Percentiles rank a stretch among this genome's conserved stretches.
These are phyloP conservation scores for Setaria viridis DNA, from an alignment of 202 grass and related monocot genomes.

Conservation along the genomic window DNA sequence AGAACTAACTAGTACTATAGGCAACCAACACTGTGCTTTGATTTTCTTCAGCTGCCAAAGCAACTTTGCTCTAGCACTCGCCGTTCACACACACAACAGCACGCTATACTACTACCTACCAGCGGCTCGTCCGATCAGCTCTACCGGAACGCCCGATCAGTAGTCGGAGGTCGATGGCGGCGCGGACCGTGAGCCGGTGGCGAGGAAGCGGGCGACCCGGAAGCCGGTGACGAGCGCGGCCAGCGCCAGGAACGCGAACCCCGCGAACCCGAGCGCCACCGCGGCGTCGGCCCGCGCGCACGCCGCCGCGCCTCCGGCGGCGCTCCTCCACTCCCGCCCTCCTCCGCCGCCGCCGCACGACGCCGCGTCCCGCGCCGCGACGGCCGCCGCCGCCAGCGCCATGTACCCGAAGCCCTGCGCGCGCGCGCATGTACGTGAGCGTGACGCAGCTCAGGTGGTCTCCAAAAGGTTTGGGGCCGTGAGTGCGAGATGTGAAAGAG, in stretches of 20 bases:
- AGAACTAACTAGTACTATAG: too few species aligned
- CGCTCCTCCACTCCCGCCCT: background rate
- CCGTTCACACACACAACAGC: background rate
- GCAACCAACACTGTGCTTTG: too few species aligned
- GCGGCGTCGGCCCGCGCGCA: conserved; percentile 67
- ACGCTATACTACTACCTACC: background rate
- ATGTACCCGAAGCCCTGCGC: conserved; percentile 67
- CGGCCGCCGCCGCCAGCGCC: conserved; percentile 54
- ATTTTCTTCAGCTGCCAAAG: too few species aligned
- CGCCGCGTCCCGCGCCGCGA: conserved; percentile 50
- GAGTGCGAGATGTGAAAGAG: too few species aligned
- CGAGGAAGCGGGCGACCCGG: conserved; percentile 36
- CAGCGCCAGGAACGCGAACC: conserved; percentile 64
- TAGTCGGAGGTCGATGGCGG: background rate
- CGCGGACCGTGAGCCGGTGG: conserved; percentile 63
- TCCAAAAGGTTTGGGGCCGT: too few species aligned
- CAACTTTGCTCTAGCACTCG: too few species aligned
- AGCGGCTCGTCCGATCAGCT: background rate
- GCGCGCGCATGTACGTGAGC: too few species aligned
- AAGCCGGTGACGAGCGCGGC: conserved; percentile 52
- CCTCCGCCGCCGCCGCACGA: conserved; percentile 8
- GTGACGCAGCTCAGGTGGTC: too few species aligned
- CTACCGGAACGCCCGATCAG: background rate
- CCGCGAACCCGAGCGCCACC: conserved; percentile 70
- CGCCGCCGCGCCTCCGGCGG: conserved; percentile 16